phyloP scores from a whole-genome alignment of 192 early-diverging fungal genomes.

The Spizellomyces sp. region DNA sequence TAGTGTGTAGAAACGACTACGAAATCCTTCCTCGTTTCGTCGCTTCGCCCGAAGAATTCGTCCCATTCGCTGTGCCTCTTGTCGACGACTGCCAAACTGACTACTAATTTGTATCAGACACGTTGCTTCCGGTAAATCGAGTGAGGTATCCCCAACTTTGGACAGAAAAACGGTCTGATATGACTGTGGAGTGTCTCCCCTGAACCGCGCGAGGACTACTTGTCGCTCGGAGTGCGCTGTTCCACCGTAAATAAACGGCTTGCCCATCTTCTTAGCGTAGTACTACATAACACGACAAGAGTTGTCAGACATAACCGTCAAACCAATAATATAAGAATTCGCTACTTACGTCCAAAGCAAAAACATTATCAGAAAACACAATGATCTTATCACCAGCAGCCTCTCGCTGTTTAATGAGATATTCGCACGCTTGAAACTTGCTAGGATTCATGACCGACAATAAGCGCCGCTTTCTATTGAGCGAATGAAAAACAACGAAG shows the following conservation, averaged over 20 bases:
- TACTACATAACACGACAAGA: constrained; percentile 26
- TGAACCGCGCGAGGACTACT: constrained; percentile 43
- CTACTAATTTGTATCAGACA: constrained; percentile 98
- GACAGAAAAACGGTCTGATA: constrained; percentile 64
- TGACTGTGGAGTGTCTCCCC: constrained; percentile 23
- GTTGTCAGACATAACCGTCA: not conserved
- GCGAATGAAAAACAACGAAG: not conserved
- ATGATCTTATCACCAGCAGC: constrained; percentile 95
- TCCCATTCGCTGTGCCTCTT: constrained; percentile 97
- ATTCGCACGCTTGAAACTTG: constrained; percentile 96
- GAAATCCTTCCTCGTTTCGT: constrained; percentile 97
- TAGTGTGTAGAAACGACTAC: constrained; percentile 96
- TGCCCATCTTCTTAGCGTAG: constrained; percentile 79
- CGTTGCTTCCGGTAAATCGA: constrained; percentile 98
- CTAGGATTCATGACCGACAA: constrained; percentile 97
- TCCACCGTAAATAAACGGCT: constrained; percentile 90
- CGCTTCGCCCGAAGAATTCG: constrained; percentile 95
- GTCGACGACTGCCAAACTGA: constrained; percentile 95
- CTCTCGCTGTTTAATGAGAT: constrained; percentile 91
- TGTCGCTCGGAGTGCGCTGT: constrained; percentile 85
- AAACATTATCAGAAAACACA: constrained; percentile 99
- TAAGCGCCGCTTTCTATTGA: constrained; percentile 48
- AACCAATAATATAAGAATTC: not conserved
- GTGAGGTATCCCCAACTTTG: constrained; percentile 96
- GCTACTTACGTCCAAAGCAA: constrained; percentile 69